Evolutionary conservation across 495 filamentous ascomycete genomes (phyloP).

Genomic region (Penicillium pulvis): DNA sequence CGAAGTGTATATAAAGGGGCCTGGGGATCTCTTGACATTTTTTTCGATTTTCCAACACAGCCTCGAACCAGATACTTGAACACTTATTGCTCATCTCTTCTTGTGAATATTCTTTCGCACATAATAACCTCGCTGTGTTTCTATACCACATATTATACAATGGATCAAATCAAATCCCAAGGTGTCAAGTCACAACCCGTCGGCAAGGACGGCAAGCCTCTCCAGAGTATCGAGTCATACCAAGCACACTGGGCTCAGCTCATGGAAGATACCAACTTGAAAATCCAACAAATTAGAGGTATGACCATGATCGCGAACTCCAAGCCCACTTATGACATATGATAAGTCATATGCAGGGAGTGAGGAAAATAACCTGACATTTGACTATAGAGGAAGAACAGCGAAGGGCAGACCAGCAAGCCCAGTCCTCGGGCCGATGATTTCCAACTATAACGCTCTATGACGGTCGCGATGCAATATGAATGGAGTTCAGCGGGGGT

Average conservation of each 20-base stretch:
- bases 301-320: slow-evolving; percentile 6
- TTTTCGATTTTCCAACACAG: slow-evolving; percentile 1
- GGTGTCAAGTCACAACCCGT: not conserved
- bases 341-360: slow-evolving; percentile 23
- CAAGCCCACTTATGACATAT: not conserved
- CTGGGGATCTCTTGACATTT: not conserved
- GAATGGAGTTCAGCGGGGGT: slow-evolving; percentile 1
- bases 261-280: slow-evolving; percentile 27
- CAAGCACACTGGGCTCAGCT: slow-evolving; percentile 29
- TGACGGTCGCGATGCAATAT: slow-evolving; percentile 3
- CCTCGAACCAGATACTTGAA: not conserved
- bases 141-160: slow-evolving; percentile 5
- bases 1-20: slow-evolving; percentile 18
- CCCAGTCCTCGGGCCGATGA: slow-evolving; percentile 13
- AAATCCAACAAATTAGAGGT: slow-evolving; percentile 32
- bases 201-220: slow-evolving; percentile 7
- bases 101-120: not conserved
- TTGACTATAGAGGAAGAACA: slow-evolving; percentile 22
- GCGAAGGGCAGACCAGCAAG: not conserved
- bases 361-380: slow-evolving; percentile 15
- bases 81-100: not conserved
- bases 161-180: slow-evolving; percentile 23
- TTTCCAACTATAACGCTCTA: not conserved
- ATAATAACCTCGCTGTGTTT: no score
- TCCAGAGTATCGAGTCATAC: slow-evolving; percentile 24